Conservation (phyloP, 2,329 filamentous ascomycete species). For the Paracoccidioides brasiliensis region DNA sequence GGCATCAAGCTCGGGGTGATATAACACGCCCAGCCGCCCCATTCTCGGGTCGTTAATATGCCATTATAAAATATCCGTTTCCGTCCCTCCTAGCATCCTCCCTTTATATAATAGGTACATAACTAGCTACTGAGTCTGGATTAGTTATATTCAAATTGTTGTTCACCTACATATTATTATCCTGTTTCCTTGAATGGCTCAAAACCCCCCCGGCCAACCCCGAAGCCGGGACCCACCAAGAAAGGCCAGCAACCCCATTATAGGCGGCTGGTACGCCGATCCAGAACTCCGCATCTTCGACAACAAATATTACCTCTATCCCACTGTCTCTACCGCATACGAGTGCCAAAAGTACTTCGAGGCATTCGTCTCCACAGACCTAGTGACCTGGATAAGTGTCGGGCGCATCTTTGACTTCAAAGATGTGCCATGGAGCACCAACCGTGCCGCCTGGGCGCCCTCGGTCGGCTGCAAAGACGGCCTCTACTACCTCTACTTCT, state of each 20-base stretch:
- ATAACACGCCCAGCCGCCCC: too few species aligned
- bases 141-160: too few species aligned
- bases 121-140: too few species aligned
- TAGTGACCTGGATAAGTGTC: conserved; percentile 39
- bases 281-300: conserved; percentile 38
- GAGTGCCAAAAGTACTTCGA: conserved; percentile 39
- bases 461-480: conserved; percentile 33
- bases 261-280: conserved; percentile 40
- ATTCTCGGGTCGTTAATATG: too few species aligned
- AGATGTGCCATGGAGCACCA: conserved; percentile 32
- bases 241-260: conserved; percentile 32
- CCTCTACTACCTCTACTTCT: conserved; percentile 40
- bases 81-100: too few species aligned
- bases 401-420: conserved; percentile 30
- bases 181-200: too few species aligned
- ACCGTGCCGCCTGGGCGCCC: conserved; percentile 37
- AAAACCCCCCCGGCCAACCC: not conserved
- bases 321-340: conserved; percentile 35
- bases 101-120: too few species aligned
- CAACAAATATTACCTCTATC: conserved; percentile 37
- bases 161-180: too few species aligned
- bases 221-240: not conserved
- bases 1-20: too few species aligned
- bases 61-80: too few species aligned
- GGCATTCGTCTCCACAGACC: conserved; percentile 38